Conservation (phyloP, 768 basidiomycete species). For the Pseudohyphozyma bogoriensis region DNA sequence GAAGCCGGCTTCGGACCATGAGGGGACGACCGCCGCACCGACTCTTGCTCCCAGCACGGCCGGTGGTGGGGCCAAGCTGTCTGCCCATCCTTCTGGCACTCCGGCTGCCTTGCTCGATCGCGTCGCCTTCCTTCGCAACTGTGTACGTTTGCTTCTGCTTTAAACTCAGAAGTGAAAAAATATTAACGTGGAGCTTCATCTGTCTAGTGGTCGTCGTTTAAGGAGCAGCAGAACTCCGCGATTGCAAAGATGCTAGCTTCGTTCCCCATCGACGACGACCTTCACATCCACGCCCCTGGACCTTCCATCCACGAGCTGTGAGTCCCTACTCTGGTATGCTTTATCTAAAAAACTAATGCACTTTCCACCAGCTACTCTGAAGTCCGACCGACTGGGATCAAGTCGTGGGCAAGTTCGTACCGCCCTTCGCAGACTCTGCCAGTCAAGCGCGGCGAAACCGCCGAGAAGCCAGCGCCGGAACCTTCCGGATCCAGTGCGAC, state of each 20-base stretch:
- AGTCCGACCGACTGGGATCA: too few species aligned
- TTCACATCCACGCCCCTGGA: not conserved
- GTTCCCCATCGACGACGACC: not conserved
- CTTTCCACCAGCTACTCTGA: too few species aligned
- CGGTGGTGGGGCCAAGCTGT: not conserved
- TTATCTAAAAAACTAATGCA: too few species aligned
- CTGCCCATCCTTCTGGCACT: not conserved
- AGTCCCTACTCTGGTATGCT: too few species aligned
- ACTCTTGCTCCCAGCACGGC: not conserved
- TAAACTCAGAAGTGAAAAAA: not conserved
- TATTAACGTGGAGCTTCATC: too few species aligned
- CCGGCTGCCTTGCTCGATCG: not conserved
- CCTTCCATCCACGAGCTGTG: slow-evolving; percentile 1
- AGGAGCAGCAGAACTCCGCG: not conserved
- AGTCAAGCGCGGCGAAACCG: too few species aligned
- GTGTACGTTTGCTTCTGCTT: not conserved
- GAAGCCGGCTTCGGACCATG: not conserved
- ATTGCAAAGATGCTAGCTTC: not conserved
- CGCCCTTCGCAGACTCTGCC: too few species aligned
- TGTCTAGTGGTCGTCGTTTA: not conserved
- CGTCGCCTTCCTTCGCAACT: not conserved
- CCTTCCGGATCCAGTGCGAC: too few species aligned
- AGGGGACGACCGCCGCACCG: not conserved
- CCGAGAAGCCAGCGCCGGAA: too few species aligned
- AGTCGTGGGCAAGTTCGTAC: too few species aligned